A percentile compares a stretch with the other conserved stretches of the same genome.
These are phyloP conservation scores for Brassica incana DNA, from an alignment of 345 rosid species.

Conservation along the genomic window DNA sequence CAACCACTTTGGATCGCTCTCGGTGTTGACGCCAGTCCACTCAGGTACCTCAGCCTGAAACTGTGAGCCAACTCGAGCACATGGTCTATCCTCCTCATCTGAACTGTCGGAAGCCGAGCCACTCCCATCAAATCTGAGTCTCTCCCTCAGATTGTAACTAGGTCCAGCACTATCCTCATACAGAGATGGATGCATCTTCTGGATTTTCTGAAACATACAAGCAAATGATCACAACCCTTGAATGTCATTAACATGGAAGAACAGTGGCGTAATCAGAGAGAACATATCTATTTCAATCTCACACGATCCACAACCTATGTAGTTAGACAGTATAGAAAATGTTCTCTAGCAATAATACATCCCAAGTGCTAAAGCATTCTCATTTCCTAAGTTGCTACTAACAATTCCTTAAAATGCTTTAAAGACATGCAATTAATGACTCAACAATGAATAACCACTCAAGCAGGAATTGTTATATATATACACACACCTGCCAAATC, in stretches of 20 bases:
- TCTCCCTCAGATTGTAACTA: constrained; percentile 72
- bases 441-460: background rate
- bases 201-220: constrained; percentile 52
- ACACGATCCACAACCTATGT: background rate
- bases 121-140: constrained; percentile 41
- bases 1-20: constrained; percentile 72
- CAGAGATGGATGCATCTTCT: constrained; percentile 75
- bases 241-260: constrained; percentile 13
- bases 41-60: constrained; percentile 78
- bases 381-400: background rate
- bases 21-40: constrained; percentile 55
- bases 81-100: constrained; percentile 34
- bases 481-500: constrained; percentile 53
- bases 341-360: background rate
- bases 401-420: background rate
- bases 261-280: constrained; percentile 8
- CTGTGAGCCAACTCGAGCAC: constrained; percentile 56
- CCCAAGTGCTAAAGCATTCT: background rate
- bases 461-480: background rate
- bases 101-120: constrained; percentile 36
- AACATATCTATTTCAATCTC: constrained; percentile 3
- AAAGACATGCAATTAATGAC: constrained; percentile 3
- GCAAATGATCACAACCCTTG: constrained; percentile 22
- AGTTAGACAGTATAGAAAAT: background rate
- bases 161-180: constrained; percentile 69